Conservation (phyloP, 2,329 filamentous ascomycete species). For the Claviceps maximensis region DNA sequence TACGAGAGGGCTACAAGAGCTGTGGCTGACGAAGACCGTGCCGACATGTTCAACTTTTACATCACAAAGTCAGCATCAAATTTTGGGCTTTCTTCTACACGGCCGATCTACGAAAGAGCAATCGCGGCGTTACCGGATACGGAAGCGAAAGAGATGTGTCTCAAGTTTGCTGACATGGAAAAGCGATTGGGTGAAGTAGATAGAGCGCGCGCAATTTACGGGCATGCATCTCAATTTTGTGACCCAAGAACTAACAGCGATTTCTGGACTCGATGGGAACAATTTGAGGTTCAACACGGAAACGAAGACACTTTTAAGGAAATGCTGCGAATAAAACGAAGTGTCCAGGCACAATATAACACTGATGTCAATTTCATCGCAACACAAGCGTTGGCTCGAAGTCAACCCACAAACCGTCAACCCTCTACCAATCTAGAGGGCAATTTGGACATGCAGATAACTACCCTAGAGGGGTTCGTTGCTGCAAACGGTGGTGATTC, state of each 20-base stretch:
- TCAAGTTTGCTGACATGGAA: constrained; percentile 98
- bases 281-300: constrained; percentile 92
- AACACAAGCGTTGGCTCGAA: constrained; percentile 78
- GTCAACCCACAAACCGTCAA: constrained; percentile 45
- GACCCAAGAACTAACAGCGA: constrained; percentile 79
- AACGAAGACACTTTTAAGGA: constrained; percentile 99
- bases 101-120: constrained; percentile 91
- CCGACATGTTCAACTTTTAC: constrained; percentile 99
- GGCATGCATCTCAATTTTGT: constrained; percentile 92
- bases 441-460: constrained; percentile 74
- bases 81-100: constrained; percentile 87
- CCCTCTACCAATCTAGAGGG: constrained; percentile 70
- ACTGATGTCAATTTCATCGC: constrained; percentile 98
- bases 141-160: constrained; percentile 94
- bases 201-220: constrained; percentile 86
- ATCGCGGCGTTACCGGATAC: constrained; percentile 86
- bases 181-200: constrained; percentile 85
- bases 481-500: constrained; percentile 65
- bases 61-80: constrained; percentile 98
- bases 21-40: constrained; percentile 84
- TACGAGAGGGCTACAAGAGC: constrained; percentile 94
- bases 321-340: constrained; percentile 95
- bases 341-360: constrained; percentile 95
- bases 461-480: constrained; percentile 82
- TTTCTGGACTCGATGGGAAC: constrained; percentile 96